A percentile compares a stretch with the other conserved stretches of the same genome.
These are phyloP conservation scores for Wallemia ichthyophaga DNA, from an alignment of 1,284 basidiomycete species.

Conservation along the genomic window DNA sequence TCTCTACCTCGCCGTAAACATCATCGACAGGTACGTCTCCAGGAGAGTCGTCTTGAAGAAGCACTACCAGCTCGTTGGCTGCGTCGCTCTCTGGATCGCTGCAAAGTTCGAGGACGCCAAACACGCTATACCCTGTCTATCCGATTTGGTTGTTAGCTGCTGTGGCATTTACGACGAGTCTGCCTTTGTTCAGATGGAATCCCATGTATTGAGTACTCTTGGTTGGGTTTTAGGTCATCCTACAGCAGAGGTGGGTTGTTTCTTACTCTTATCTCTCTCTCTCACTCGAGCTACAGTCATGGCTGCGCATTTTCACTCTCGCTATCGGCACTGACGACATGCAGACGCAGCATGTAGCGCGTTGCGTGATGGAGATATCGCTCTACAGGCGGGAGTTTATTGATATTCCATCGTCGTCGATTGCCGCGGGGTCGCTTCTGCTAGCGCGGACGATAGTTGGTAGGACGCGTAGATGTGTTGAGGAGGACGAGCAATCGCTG, in stretches of 20 bases:
- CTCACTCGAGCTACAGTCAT: not conserved
- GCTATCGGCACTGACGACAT: conserved; percentile 38
- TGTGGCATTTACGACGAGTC: conserved; percentile 82
- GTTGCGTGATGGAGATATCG: conserved; percentile 95
- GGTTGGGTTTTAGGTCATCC: conserved; percentile 93
- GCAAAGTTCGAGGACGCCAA: conserved; percentile 99
- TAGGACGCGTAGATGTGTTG: conserved; percentile 37
- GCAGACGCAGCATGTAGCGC: conserved; percentile 71
- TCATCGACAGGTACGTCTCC: conserved; percentile 95
- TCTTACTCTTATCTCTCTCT: conserved; percentile 17
- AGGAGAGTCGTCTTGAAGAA: conserved; percentile 95
- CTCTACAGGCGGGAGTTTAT: conserved; percentile 90
- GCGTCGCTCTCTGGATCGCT: conserved; percentile 92
- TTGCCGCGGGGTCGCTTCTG: conserved; percentile 61
- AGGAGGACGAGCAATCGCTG: conserved; percentile 35
- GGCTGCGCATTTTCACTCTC: not conserved
- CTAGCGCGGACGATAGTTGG: conserved; percentile 64
- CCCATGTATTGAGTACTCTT: conserved; percentile 81
- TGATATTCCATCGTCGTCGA: conserved; percentile 48
- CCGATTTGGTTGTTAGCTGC: conserved; percentile 79
- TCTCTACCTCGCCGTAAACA: conserved; percentile 89
- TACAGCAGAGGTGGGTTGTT: conserved; percentile 84
- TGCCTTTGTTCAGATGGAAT: conserved; percentile 90
- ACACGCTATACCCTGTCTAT: conserved; percentile 81
- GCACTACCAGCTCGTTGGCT: conserved; percentile 96